Evolutionary conservation across 768 basidiomycete species (phyloP).

Genomic region (Boletus reticulatus): DNA sequence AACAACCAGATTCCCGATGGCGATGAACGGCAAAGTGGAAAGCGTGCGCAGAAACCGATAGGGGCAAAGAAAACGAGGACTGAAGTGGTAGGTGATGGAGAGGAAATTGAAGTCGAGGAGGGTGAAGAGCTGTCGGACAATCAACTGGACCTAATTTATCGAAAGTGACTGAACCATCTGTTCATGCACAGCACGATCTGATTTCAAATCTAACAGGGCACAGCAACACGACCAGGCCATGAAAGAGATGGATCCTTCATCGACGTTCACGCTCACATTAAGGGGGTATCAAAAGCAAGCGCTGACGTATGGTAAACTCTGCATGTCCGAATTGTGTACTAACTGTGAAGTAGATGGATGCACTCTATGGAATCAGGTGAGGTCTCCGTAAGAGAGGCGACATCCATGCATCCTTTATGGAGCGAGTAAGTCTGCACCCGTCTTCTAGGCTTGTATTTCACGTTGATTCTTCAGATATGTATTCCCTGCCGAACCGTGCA

Average conservation of each 20-base stretch:
- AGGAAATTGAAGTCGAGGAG: slow-evolving; percentile 83
- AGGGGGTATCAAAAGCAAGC: slow-evolving; percentile 95
- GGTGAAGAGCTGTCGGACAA: slow-evolving; percentile 79
- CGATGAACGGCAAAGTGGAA: slow-evolving; percentile 40
- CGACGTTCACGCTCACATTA: slow-evolving; percentile 71
- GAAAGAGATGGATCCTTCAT: slow-evolving; percentile 77
- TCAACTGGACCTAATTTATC: slow-evolving; percentile 81
- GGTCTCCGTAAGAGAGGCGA: slow-evolving; percentile 62
- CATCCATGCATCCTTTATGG: slow-evolving; percentile 92
- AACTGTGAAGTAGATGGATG: slow-evolving; percentile 74
- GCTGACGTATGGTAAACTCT: slow-evolving; percentile 48
- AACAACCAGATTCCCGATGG: slow-evolving; percentile 28
- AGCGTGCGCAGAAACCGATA: slow-evolving; percentile 35
- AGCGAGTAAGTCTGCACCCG: slow-evolving; percentile 60
- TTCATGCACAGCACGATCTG: not conserved
- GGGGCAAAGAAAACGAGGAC: slow-evolving; percentile 44
- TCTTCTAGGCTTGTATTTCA: not conserved
- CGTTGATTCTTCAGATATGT: slow-evolving; percentile 52
- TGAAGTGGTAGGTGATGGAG: slow-evolving; percentile 77
- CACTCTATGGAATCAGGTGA: slow-evolving; percentile 77
- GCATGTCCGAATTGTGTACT: not conserved
- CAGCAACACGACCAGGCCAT: slow-evolving; percentile 76
- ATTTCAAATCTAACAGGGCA: slow-evolving; percentile 50
- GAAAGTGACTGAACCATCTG: slow-evolving; percentile 50
- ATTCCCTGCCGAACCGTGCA: slow-evolving; percentile 61